Percentiles rank a stretch among this genome's conserved stretches.
phyloP scores from a whole-genome alignment of 2,329 filamentous ascomycete species.

The Plenodomus biglobosus region DNA sequence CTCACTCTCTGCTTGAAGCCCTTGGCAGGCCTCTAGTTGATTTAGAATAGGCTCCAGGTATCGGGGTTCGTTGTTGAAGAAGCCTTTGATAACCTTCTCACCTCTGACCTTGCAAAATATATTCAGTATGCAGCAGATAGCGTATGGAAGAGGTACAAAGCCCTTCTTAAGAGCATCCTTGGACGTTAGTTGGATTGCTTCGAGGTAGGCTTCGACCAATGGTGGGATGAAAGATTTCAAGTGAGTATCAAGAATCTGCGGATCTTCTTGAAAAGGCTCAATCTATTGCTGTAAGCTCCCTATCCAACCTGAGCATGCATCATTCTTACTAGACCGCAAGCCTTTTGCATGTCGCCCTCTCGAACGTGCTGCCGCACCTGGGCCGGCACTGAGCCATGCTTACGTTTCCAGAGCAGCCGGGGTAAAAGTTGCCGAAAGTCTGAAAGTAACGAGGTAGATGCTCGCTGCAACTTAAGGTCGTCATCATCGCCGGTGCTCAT shows the following conservation, averaged over 20 bases:
- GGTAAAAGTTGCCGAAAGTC: slow-evolving; percentile 37
- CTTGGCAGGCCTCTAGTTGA: slow-evolving; percentile 66
- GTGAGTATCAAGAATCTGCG: slow-evolving; percentile 86
- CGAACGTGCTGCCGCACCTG: slow-evolving; percentile 44
- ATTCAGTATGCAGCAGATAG: slow-evolving; percentile 79
- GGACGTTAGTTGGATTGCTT: slow-evolving; percentile 55
- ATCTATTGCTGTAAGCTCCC: slow-evolving; percentile 49
- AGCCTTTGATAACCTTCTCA: slow-evolving; percentile 87
- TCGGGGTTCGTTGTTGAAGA: slow-evolving; percentile 85
- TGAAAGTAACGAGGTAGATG: slow-evolving; percentile 41
- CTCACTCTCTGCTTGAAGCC: slow-evolving; percentile 12
- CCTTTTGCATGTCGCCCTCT: slow-evolving; percentile 44
- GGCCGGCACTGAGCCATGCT: slow-evolving; percentile 18
- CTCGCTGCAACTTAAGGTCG: slow-evolving; percentile 49
- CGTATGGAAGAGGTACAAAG: slow-evolving; percentile 46
- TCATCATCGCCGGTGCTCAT: slow-evolving; percentile 49
- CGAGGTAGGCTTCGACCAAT: slow-evolving; percentile 74
- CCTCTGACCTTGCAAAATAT: slow-evolving; percentile 92
- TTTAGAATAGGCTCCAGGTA: slow-evolving; percentile 79
- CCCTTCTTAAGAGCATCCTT: slow-evolving; percentile 22
- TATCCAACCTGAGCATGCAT: background rate
- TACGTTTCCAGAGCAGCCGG: slow-evolving; percentile 43
- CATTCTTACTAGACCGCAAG: slow-evolving; percentile 38
- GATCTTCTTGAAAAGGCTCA: slow-evolving; percentile 92
- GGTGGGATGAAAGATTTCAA: slow-evolving; percentile 73